These are phyloP conservation scores for Brachypodium distachyon DNA, from an alignment of 202 grass and related monocot species.

Conservation along the genomic window DNA sequence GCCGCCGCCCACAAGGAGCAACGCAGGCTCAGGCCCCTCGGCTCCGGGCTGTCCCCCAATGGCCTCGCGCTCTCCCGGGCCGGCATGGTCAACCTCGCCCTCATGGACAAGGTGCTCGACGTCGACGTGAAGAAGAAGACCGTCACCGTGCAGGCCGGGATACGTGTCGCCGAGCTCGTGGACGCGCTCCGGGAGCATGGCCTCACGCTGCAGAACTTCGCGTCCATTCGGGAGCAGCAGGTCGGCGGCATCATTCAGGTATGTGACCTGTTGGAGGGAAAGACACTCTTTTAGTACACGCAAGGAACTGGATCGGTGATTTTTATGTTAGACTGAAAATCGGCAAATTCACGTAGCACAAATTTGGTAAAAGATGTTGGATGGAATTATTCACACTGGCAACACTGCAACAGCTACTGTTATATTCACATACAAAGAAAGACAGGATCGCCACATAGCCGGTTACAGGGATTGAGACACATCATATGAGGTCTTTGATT, in stretches of 20 bases:
- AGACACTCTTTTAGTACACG: neutral
- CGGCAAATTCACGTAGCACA: neutral
- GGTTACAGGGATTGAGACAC: neutral
- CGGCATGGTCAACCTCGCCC: conserved; percentile 82
- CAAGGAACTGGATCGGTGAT: neutral
- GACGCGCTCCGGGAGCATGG: conserved; percentile 63
- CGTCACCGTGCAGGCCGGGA: conserved; percentile 75
- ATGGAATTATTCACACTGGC: neutral
- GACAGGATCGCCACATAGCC: neutral
- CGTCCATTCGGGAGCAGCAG: conserved; percentile 79
- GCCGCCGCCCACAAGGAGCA: conserved; percentile 46
- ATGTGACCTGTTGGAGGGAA: neutral
- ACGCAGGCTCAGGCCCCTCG: conserved; percentile 61
- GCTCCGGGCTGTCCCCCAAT: conserved; percentile 78
- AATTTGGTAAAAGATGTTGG: neutral
- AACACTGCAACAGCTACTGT: neutral
- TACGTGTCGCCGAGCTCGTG: conserved; percentile 67
- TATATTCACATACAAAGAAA: neutral
- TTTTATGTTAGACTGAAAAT: neutral
- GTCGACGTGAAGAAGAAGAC: conserved; percentile 66
- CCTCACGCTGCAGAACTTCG: conserved; percentile 80
- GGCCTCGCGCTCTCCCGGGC: conserved; percentile 59
- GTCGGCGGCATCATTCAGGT: conserved; percentile 83
- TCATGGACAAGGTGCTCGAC: conserved; percentile 86
- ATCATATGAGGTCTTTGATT: no score